Evolutionary conservation across 139 green algal genomes (phyloP), one percentile per base, ranked within the genome.

Genomic region (Desmodesmus armatus): DNA sequence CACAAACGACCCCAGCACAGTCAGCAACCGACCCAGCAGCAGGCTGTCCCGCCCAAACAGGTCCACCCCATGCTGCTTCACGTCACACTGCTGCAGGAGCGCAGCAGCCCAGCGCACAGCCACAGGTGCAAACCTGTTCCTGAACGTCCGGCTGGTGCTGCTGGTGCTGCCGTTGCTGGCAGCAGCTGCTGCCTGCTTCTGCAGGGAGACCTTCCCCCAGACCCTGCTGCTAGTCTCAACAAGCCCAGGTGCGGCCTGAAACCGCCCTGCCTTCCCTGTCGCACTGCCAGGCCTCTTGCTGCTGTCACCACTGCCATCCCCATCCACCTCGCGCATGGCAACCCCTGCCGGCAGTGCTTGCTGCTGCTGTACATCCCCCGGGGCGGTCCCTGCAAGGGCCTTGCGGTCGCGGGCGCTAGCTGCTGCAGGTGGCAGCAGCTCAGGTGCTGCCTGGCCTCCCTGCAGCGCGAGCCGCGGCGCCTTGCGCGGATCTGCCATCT

Each of bases 1-100:
- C 9, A 82, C 67, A 78, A 93, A 92, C 43, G 41, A 47, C 5
- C 77, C 90, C 62, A 93, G 84, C 3, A 91, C 92, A 15, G 80
- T 65, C 21, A 98, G 87, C 76, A 98, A 77, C 33, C 92, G 88
- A 1, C 94, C 96, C 55, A 98, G 90, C 65, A 98, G 43, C 55
- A 94, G 67, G 67, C 85, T 62, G 70, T 97, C 62, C 3, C 62
- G 41, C 2, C 83, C 66, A 98, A 91, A 87, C 72, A 97, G 83
- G 88, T 98, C 94, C 33, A 97, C 88, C 23, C 95, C 95, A n/a
- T 98, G 95, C 41, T 72, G 73, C 49, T 29, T n/a, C 27, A 74
- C 85, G 73, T 78, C 51, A 33, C 87, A 60, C 37, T 86, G 77
- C 60, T 87, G 39, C 31, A 97, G 90, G 73, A 97, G 86, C 11